phyloP scores from a whole-genome alignment of 169 alveolate species.

The Cardiosporidium cionae region DNA sequence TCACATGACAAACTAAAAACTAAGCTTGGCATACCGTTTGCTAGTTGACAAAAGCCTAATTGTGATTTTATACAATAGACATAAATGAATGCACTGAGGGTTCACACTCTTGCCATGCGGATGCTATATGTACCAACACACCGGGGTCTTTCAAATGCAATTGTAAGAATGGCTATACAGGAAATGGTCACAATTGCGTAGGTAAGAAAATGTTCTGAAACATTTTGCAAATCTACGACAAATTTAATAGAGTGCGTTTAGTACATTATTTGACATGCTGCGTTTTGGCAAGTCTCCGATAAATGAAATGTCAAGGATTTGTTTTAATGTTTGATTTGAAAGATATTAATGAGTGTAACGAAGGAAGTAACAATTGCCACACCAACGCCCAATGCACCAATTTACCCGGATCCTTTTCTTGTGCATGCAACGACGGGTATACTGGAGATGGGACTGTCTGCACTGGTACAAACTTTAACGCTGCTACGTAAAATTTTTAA shows the following conservation, averaged over 20 bases:
- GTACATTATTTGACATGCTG: no score
- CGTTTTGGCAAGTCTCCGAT: background rate
- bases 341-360: constrained; percentile 34
- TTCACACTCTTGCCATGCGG: constrained; percentile 31
- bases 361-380: constrained; percentile 9
- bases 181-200: constrained; percentile 20
- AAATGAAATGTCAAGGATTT: background rate
- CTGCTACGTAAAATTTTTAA: background rate
- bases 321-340: background rate
- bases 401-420: constrained; percentile 25
- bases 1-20: no score
- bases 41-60: no score
- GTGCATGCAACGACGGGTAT: constrained; percentile 31
- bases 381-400: constrained; percentile 24
- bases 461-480: background rate
- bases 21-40: no score
- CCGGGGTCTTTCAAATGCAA: constrained; percentile 42
- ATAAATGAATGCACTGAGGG: constrained; percentile 44
- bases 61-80: no score
- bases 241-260: no score
- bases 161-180: constrained; percentile 32
- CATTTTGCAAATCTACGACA: background rate
- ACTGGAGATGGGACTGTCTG: background rate
- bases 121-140: constrained; percentile 33
- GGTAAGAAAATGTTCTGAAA: background rate